Conservation (phyloP, 257 asterid genomes). For the Vinca minor region DNA sequence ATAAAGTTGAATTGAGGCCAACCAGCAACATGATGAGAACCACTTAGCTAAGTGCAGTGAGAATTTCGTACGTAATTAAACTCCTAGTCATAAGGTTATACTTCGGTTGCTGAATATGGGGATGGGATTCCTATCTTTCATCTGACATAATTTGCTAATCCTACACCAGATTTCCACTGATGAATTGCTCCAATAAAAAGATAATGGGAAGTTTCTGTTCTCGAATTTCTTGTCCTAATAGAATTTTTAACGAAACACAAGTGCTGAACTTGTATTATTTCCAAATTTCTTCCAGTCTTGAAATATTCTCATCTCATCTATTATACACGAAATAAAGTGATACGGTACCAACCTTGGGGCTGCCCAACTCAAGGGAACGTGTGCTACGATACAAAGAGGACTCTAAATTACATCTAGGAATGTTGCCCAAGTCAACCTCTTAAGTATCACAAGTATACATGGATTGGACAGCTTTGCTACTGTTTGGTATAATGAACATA, state of each 20-base stretch:
- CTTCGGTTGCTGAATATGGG: not conserved
- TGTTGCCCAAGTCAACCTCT: no score
- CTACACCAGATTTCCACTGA: not conserved
- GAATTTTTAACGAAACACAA: not conserved
- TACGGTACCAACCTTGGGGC: no score
- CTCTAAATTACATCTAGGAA: no score
- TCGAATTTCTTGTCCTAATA: not conserved
- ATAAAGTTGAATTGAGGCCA: not conserved
- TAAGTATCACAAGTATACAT: no score
- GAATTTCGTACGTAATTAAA: not conserved
- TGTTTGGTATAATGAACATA: no score
- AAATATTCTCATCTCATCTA: not conserved
- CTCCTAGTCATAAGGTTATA: not conserved
- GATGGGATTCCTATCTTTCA: not conserved
- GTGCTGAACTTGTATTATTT: not conserved
- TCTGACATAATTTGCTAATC: not conserved
- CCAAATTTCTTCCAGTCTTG: not conserved
- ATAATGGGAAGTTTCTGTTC: not conserved
- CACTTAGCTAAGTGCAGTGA: not conserved
- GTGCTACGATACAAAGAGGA: no score
- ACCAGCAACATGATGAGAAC: not conserved
- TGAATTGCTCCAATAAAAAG: no score
- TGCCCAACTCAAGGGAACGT: no score
- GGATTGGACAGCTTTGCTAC: no score
- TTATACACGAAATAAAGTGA: not conserved